Base-by-base conservation (phyloP, 31 red algal species). In the Odonthalia washingtoniensis region DNA sequence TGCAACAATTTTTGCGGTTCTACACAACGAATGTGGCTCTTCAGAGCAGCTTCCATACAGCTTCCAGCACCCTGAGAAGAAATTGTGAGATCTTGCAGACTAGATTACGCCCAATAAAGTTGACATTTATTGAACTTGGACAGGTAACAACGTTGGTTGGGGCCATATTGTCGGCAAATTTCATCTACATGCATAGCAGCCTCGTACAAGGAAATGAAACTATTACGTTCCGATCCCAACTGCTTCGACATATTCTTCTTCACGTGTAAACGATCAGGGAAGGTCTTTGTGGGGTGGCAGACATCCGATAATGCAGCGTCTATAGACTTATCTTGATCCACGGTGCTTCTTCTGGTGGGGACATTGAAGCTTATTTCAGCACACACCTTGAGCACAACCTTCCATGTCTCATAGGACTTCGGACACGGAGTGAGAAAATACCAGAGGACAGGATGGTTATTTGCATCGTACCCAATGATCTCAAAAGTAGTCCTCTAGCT, bases 1-100 rank as follows among this genome's bases (percentile, higher is more conserved):
- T 78, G 0, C 9, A 87, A 38, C 84, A 77, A 78, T 44, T 64
- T 67, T 68, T 87, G 52, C n/a, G 73, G 84, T 41, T 87, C 84
- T 34, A 87, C 84, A 2, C 27, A 0, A 9, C 70, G 31, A 64
- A 86, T 75, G 24, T 75, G 0, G 42, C 76, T 86, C 3, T 0
- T 6, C 4, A 86, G 21, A 35, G 83, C 69, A 4, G 83, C 70
- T 35, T 53, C 12, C 70, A 86, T 86, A 21, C 69, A 72, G 65
- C 83, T 86, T 63, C 76, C 83, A 5, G 83, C 83, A 4, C 53
- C 83, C 41, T 86, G 83, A 0, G 70, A 86, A 14, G 83, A 53
- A 40, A 27, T 86, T 0, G 40, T 86, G 27, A 86, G 35, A 1
- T 86, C 83, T 64, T 86, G 44, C 5, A 86, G 46, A 34, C 46